Evolutionary conservation across 305 asterid species (phyloP).

Genomic region (Plantago coronopus): DNA sequence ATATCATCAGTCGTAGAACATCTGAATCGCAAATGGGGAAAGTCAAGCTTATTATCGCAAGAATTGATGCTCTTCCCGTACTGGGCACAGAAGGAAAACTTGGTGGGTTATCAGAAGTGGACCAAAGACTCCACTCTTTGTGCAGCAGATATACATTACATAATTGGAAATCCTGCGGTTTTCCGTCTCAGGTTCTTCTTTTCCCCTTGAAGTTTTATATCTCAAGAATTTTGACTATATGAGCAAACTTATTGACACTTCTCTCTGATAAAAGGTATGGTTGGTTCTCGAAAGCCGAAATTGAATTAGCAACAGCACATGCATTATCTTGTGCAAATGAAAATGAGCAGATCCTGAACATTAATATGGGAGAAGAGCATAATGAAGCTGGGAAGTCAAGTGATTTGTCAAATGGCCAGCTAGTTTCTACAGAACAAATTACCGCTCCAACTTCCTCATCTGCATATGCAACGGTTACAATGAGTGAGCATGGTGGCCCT

Average conservation of each 20-base stretch:
- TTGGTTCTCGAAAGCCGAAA: constrained; percentile 71
- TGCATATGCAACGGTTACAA: constrained; percentile 25
- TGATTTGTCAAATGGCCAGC: constrained; percentile 25
- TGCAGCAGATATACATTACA: constrained; percentile 78
- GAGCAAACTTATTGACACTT: constrained; percentile 18
- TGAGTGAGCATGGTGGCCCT: constrained; percentile 30
- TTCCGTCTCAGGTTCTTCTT: constrained; percentile 84
- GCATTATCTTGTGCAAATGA: constrained; percentile 36
- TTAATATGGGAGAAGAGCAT: constrained; percentile 28
- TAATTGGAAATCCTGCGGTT: constrained; percentile 69
- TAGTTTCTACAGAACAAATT: constrained; percentile 30
- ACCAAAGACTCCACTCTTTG: constrained; percentile 69
- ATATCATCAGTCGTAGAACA: constrained; percentile 89
- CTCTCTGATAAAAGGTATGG: constrained; percentile 59
- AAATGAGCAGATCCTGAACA: constrained; percentile 30
- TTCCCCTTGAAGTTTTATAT: constrained; percentile 7
- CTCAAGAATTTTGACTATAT: constrained; percentile 13
- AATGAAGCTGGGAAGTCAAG: constrained; percentile 30
- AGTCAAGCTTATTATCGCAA: constrained; percentile 43
- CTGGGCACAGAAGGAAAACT: constrained; percentile 56
- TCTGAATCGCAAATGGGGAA: constrained; percentile 91
- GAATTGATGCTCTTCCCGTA: constrained; percentile 81
- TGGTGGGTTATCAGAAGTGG: constrained; percentile 74
- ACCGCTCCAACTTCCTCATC: constrained; percentile 31
- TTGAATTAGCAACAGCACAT: constrained; percentile 44